Evolutionary conservation across 495 filamentous ascomycete species (phyloP), one percentile per base, ranked within the genome.

Genomic region (Neurospora cerealis): DNA sequence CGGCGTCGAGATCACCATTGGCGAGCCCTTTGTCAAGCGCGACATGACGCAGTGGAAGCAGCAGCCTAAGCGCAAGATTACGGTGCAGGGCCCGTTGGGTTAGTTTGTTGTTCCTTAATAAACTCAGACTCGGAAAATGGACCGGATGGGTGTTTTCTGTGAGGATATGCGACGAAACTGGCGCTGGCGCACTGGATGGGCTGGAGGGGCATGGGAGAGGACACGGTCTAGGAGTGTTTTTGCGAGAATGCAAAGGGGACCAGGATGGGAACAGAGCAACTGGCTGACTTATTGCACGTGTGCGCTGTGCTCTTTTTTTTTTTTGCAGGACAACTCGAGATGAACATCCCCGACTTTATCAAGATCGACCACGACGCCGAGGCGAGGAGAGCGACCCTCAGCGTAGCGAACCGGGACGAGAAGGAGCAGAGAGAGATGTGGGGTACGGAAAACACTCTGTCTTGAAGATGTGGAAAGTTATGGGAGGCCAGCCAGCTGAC

Each of bases 401-500:
- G 85, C 40, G 86, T 98, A 17, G 75, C 89, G 74, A 88, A 98
- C 81, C 77, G 80, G 11, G 77, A 86, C 7, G 75, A 89, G 34
- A 88, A 90, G 78, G 87, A 92, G 70, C 96, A 99, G 83, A 89
- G 93, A 79, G 95, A 92, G 82, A 98, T 98, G 95, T 99, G 96
- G 96, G 96, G 96, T 97, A 86, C 70, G 93, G 86, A 38, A 1
- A 66, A 36, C 19, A n/a, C 11, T 32, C 34, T 44, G 10, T 28
- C 11, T 15, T 40, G 6, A 24, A 40, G 40, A 39, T 15, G 48
- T 54, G 10, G 46, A 54, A 54, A 54, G 4, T 54, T 24, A 54
- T 13, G 4, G 44, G 21, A 3, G 21, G 46, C 21, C n/a, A 13
- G 21, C 11, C 11, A 60, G 48, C 48, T 60, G 48, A 60, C 48